Base-by-base conservation (phyloP, 805 yeast genomes). In the Wickerhamiella siamensis region DNA sequence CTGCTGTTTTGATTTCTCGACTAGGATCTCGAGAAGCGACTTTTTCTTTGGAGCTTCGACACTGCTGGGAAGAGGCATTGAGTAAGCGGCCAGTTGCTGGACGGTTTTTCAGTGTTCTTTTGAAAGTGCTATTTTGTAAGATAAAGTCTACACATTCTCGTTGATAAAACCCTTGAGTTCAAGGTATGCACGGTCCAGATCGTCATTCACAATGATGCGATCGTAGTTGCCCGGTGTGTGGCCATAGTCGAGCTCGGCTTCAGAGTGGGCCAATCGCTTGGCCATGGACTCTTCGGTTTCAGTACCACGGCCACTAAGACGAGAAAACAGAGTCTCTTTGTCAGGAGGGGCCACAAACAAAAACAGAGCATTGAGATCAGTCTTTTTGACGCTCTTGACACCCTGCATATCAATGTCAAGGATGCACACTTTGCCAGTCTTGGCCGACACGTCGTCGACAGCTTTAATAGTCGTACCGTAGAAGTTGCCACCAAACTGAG, bases 351-450 rank as follows among this genome's bases (percentile, higher is more conserved):
- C 79, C 47, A 91, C 61, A 58, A 91, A 91, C 51, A 91, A 65
- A 62, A 61, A 91, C 60, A 87, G 72, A 22, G 98, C 95, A 53
- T 83, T 75, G 54, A 91, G 70, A 51, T 74, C 74, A 15, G 94
- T 75, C 42, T 74, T 65, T 66, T 91, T 91, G 50, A 91, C 95
- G 20, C 84, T 71, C 65, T 82, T 79, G 55, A 91, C 98, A 51
- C 99, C 99, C 67, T 91, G 97, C 96, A 88, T 87, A 72, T 91
- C 99, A 51, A 91, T 91, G 64, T 91, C 99, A 58, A 91, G 70
- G 48, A 91, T 78, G 67, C 97, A 91, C 41, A 78, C 79, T 61
- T 71, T 75, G 53, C 84, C 82, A 46, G 70, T 60, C 40, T 63
- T 62, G 22, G 50, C 50, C 26, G 69, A 61, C 36, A 82, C 87